These are phyloP conservation scores for Trametes coccinea DNA, from an alignment of 768 basidiomycete species.

Conservation along the genomic window DNA sequence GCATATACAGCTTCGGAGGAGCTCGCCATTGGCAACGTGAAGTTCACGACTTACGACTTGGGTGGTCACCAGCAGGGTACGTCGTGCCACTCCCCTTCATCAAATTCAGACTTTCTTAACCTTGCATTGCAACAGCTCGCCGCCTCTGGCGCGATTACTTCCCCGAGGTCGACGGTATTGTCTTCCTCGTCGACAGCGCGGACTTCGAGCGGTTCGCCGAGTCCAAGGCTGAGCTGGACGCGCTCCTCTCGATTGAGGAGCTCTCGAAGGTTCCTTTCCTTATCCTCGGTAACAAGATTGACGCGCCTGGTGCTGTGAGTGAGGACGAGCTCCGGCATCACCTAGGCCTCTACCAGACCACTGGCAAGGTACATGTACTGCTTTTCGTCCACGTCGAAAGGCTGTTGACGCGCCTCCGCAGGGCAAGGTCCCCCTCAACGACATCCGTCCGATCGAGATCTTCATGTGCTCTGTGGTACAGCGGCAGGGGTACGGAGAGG, in stretches of 20 bases:
- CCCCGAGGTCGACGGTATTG: conserved; percentile 98
- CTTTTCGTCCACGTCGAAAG: background rate
- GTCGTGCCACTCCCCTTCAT: conserved; percentile 21
- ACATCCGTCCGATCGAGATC: conserved; percentile 97
- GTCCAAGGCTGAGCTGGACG: conserved; percentile 96
- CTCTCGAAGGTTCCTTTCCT: conserved; percentile 97
- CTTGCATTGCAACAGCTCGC: conserved; percentile 56
- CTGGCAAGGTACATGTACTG: conserved; percentile 79
- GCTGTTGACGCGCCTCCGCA: conserved; percentile 33
- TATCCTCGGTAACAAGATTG: conserved; percentile 98
- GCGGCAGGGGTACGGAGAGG: conserved; percentile 98
- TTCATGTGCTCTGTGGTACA: conserved; percentile 99
- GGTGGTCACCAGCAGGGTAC: conserved; percentile 96
- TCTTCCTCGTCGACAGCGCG: conserved; percentile 97
- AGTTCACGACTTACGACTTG: conserved; percentile 98
- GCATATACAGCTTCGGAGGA: conserved; percentile 87
- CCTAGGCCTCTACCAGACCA: conserved; percentile 97
- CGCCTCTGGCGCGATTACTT: conserved; percentile 99
- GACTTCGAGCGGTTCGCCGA: conserved; percentile 96
- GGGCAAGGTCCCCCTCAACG: conserved; percentile 96
- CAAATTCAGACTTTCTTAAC: background rate
- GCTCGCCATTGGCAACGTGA: conserved; percentile 96
- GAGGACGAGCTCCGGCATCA: conserved; percentile 97
- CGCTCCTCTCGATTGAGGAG: conserved; percentile 93
- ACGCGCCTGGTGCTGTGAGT: conserved; percentile 94